A percentile compares a stretch with the other conserved stretches of the same genome.
Conservation (phyloP, 352 stramenopile genomes). For the Globisporangium echinulatum region DNA sequence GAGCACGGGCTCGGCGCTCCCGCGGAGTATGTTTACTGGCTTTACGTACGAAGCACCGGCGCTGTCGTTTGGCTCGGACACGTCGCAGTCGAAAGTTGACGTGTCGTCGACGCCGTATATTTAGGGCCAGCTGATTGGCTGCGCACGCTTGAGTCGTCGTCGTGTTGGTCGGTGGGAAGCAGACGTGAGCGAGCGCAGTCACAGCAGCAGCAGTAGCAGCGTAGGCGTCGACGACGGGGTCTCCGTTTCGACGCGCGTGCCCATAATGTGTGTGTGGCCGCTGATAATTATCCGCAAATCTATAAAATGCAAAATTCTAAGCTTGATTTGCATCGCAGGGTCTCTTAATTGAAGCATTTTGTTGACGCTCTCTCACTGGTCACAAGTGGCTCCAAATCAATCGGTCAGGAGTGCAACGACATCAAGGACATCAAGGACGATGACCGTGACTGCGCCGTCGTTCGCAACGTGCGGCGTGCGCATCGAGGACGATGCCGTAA, state of each 20-base stretch:
- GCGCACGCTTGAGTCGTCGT: too few relatives aligned
- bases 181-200: too few relatives aligned
- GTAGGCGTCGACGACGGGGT: too few relatives aligned
- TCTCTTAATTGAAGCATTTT: too few relatives aligned
- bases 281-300: too few relatives aligned
- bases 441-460: conserved; percentile 19
- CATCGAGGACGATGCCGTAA: conserved; percentile 39
- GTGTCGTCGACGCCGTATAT: conserved; percentile 82
- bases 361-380: background rate
- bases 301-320: too few relatives aligned
- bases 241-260: too few relatives aligned
- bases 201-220: too few relatives aligned
- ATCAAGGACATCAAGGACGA: background rate
- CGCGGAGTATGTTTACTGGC: conserved; percentile 81
- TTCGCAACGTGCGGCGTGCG: conserved; percentile 51
- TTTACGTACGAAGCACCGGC: conserved; percentile 85
- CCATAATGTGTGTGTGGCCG: too few relatives aligned
- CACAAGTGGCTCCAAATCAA: too few relatives aligned
- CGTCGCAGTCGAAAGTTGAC: conserved; percentile 83
- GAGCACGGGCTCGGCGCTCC: conserved; percentile 42
- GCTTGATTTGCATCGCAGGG: too few relatives aligned
- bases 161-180: too few relatives aligned
- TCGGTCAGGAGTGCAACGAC: background rate
- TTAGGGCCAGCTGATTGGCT: conserved; percentile 25
- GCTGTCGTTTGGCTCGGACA: conserved; percentile 82